Conservation (phyloP, 768 basidiomycete genomes). For the Pulveroboletus frians region DNA sequence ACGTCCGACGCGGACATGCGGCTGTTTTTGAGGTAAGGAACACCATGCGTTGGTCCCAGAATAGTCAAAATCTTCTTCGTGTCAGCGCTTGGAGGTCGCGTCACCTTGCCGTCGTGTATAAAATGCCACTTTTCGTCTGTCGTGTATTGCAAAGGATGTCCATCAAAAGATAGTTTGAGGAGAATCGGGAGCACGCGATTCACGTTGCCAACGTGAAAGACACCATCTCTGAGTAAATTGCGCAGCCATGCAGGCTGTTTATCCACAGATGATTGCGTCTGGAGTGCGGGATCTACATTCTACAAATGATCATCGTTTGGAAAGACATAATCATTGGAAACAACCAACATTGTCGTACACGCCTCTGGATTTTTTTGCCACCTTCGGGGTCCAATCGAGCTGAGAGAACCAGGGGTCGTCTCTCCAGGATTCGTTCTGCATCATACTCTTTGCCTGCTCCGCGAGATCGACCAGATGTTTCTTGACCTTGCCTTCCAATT, state of each 20-base stretch:
- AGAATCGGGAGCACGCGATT: conserved; percentile 61
- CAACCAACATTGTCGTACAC: conserved; percentile 32
- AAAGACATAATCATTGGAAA: background rate
- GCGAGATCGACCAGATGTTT: conserved; percentile 64
- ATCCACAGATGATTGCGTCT: background rate
- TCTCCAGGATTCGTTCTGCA: conserved; percentile 53
- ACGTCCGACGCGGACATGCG: conserved; percentile 37
- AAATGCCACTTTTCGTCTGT: conserved; percentile 66
- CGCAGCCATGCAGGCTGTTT: conserved; percentile 55
- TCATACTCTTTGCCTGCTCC: conserved; percentile 45
- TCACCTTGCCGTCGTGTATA: conserved; percentile 27
- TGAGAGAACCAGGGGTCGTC: conserved; percentile 82
- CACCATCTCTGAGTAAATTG: conserved; percentile 39
- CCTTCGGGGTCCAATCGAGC: conserved; percentile 93
- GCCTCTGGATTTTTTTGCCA: conserved; percentile 64
- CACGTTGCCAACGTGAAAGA: conserved; percentile 34
- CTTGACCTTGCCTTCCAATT: conserved; percentile 61
- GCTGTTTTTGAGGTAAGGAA: conserved; percentile 41
- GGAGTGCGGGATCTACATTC: background rate
- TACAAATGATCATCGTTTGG: conserved; percentile 1
- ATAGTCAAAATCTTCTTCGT: conserved; percentile 41
- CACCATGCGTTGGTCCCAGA: conserved; percentile 43
- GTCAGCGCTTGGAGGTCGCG: conserved; percentile 40
- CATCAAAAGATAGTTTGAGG: conserved; percentile 57
- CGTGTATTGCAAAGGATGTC: conserved; percentile 53